Base-by-base conservation (phyloP, 441 rosid genomes). In the Euphorbia neoarborescens region DNA sequence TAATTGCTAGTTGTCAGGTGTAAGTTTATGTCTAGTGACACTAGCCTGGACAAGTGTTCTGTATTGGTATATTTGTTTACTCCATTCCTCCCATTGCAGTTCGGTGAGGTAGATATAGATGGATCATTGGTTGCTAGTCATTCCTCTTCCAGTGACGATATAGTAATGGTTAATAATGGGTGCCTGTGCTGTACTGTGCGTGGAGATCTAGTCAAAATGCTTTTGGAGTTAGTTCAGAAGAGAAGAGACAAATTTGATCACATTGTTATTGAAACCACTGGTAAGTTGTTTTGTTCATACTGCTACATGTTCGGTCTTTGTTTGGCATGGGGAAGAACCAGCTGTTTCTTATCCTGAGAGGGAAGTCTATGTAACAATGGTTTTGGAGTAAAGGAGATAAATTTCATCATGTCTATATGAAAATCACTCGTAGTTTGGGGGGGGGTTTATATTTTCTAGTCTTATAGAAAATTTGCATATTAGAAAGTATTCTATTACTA, bases 161-260 rank as follows among this genome's bases (percentile, higher is more conserved):
- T 89, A 71, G 66, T 89, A 50, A 84, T 88, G 91, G 91, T 89
- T 53, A 89, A 85, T 65, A 89, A 89, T 71, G 96, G 92, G 25
- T 88, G 96, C 72, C 70, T 89, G 14, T 89, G 96, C 70, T 89
- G 96, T 72, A 89, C 91, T 12, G 90, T 86, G 30, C 81, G 88
- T 4, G 92, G 92, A 71, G 91, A 90, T 77, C 81, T 90, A 38
- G 91, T 86, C 70, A 90, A 88, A 83, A 90, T 88, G 92, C 88
- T 88, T 11, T 75, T 88, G 78, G 82, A 89, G 74, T 75, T 88
- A 75, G 90, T 82, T 71, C 82, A 74, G 78, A 82, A 79, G 63
- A 89, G 77, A 79, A 70, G 77, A 68, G 86, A 86, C 72, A 84
- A 71, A 58, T 88, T 90, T 73, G 92, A 90, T 71, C 92, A 88